phyloP scores from a whole-genome alignment of 495 filamentous ascomycete genomes.

The Penicillium subrubescens region DNA sequence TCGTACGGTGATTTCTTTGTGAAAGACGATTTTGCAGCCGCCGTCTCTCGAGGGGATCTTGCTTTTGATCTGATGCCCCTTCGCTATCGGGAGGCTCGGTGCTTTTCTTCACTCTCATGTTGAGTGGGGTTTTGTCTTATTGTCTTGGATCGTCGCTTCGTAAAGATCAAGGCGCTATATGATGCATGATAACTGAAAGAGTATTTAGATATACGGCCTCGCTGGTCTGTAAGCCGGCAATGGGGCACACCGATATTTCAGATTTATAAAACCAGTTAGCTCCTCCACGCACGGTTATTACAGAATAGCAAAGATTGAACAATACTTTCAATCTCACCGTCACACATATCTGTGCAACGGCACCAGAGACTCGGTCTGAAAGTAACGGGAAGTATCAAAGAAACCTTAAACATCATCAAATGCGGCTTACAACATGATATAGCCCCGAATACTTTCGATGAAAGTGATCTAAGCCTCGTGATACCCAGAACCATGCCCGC shows the following conservation, averaged over 20 bases:
- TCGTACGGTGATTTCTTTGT: slow-evolving; percentile 41
- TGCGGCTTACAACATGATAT: not conserved
- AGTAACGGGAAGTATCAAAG: not conserved
- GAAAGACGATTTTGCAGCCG: slow-evolving; percentile 41
- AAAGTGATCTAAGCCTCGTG: not conserved
- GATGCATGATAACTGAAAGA: not conserved
- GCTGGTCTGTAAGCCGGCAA: not conserved
- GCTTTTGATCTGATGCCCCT: slow-evolving; percentile 16
- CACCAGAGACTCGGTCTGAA: slow-evolving; percentile 17
- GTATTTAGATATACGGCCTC: not conserved
- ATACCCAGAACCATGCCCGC: not conserved
- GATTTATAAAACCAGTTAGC: not conserved
- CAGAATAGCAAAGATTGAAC: not conserved
- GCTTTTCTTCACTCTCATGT: slow-evolving; percentile 17
- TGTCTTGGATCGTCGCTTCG: not conserved
- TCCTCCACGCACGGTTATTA: not conserved
- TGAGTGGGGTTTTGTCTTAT: not conserved
- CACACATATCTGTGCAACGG: slow-evolving; percentile 30
- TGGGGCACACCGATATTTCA: not conserved
- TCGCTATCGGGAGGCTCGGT: slow-evolving; percentile 11
- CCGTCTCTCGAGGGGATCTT: slow-evolving; percentile 34
- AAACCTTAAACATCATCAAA: not conserved
- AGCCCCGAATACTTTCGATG: not conserved
- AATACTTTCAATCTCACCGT: slow-evolving; percentile 27
- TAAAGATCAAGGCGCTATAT: not conserved